Base-by-base conservation (phyloP, 2,329 filamentous ascomycete genomes). In the Phialemoniopsis sp. region DNA sequence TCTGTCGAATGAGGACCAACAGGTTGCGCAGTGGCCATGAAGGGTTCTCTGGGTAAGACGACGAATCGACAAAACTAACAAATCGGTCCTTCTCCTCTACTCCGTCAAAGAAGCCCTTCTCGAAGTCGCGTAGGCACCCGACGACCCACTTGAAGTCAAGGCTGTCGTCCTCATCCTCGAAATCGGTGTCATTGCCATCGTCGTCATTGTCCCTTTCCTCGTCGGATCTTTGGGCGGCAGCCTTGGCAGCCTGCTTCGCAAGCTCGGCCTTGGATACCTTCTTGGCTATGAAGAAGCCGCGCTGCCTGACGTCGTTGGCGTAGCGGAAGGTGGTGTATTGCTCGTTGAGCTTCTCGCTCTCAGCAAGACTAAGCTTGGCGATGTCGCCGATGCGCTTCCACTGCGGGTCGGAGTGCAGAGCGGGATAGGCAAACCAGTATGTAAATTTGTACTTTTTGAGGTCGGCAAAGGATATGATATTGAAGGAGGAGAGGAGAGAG, bases 381-480 rank as follows among this genome's bases (percentile, higher is more conserved):
- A 78, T 67, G 8, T 68, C 68, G 3, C 70, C 74, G 3, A 72
- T 62, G 37, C 82, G 70, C 51, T 78, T 83, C 93, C 93, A 98
- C 19, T 76, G 71, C 2, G 89, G 88, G 39, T 91, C 84, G 4
- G 91, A 95, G 58, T 95, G 90, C 33, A 98, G 73, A 13, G 91
- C 89, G 1, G 93, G 93, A 55, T 95, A 98, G 5, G 86, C 91
- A 62, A 97, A 97, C 82, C 94, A 95, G 65, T 97, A 97, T n/a
- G 85, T 89, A 59, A 97, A 96, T 46, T 84, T 88, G 67, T 97
- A 97, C 58, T 94, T 96, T 63, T 98, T 98, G 28, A 98, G 76
- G 57, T 98, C 91, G 46, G 93, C 91, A 59, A 88, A 98, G 13
- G 89, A 95, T 34, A 97, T 80, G 42, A 94, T 81, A 18, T 87